phyloP scores from a whole-genome alignment of 441 rosid species.

The Codiaeum variegatum region DNA sequence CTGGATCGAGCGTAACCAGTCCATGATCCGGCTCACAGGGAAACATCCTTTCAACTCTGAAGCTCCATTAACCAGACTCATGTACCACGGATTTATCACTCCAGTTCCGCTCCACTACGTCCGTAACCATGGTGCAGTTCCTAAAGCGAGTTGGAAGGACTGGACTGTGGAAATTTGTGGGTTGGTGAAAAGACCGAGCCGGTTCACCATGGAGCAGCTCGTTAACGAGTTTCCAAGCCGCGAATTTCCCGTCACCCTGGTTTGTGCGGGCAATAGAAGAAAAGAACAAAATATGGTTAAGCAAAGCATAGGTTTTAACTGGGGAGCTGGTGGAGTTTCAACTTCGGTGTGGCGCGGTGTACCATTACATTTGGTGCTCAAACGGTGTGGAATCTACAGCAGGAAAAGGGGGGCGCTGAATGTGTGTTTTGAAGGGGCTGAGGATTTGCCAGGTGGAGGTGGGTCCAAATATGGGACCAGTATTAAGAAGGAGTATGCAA shows the following conservation, averaged over 20 bases:
- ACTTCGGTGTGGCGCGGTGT: slow-evolving; percentile 87
- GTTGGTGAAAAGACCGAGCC: slow-evolving; percentile 54
- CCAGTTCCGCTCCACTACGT: slow-evolving; percentile 91
- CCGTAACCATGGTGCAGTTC: slow-evolving; percentile 82
- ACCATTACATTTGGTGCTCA: slow-evolving; percentile 50
- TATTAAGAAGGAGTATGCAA: slow-evolving; percentile 50
- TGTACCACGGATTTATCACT: slow-evolving; percentile 91
- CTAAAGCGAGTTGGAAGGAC: slow-evolving; percentile 53
- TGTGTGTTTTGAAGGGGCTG: slow-evolving; percentile 89
- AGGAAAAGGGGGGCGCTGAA: slow-evolving; percentile 57
- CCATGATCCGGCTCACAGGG: slow-evolving; percentile 87
- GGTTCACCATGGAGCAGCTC: slow-evolving; percentile 74
- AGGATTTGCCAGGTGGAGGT: slow-evolving; percentile 89
- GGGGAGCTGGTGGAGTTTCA: slow-evolving; percentile 83
- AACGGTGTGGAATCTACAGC: slow-evolving; percentile 63
- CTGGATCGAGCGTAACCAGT: slow-evolving; percentile 72
- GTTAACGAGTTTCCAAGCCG: slow-evolving; percentile 54
- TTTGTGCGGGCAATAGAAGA: slow-evolving; percentile 87
- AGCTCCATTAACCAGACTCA: slow-evolving; percentile 64
- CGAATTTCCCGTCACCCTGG: slow-evolving; percentile 71
- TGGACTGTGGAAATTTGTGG: slow-evolving; percentile 81
- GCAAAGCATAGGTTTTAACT: slow-evolving; percentile 81
- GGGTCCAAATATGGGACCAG: slow-evolving; percentile 92
- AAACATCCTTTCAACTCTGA: slow-evolving; percentile 91
- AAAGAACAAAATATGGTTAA: slow-evolving; percentile 90